These are phyloP conservation scores for Daldinia childiae DNA, from an alignment of 495 filamentous ascomycete species.

Conservation along the genomic window DNA sequence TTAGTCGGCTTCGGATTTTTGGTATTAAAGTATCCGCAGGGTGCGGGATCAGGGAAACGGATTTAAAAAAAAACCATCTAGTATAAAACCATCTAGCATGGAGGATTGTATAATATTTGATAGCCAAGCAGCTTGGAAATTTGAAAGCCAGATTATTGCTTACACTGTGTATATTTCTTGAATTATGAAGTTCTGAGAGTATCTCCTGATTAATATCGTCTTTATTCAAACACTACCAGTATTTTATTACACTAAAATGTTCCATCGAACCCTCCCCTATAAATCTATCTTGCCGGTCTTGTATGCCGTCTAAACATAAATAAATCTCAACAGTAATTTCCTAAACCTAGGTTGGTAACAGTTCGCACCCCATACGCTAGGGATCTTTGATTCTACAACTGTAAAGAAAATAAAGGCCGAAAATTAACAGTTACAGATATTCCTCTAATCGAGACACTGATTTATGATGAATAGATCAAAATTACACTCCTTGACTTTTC, in stretches of 20 bases:
- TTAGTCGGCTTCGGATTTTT: neutral
- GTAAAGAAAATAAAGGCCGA: neutral
- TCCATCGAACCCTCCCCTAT: neutral
- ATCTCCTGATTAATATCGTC: neutral
- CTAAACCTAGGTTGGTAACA: neutral
- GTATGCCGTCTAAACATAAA: neutral
- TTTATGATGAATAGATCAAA: neutral
- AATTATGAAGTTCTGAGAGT: neutral
- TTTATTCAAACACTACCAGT: neutral
- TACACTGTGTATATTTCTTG: neutral
- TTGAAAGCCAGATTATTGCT: neutral
- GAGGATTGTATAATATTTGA: neutral
- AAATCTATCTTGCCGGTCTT: neutral
- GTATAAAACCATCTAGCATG: neutral
- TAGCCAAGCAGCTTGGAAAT: neutral
- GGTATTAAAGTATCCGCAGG: neutral
- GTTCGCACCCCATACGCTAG: neutral
- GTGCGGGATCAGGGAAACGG: neutral
- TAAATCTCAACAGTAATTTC: neutral
- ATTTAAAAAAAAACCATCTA: conserved; percentile 1
- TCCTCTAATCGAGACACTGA: neutral
- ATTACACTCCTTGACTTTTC: conserved; percentile 25
- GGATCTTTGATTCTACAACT: neutral
- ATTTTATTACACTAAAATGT: neutral
- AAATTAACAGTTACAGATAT: neutral